phyloP scores from a whole-genome alignment of 192 early-diverging fungal genomes.

The Pilobolus umbonatus region DNA sequence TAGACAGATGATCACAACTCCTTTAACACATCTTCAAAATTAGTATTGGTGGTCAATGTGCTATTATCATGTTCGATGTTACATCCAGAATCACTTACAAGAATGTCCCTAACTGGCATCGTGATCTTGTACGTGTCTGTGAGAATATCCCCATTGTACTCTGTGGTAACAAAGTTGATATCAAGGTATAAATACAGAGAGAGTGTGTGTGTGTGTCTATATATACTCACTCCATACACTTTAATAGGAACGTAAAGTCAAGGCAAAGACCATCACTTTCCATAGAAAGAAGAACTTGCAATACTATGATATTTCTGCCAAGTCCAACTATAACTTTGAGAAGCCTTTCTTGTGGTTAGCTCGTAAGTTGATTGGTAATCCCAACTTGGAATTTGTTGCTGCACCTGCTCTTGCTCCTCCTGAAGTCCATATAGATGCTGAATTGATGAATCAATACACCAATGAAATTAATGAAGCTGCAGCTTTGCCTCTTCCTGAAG shows the following conservation, averaged over 20 bases:
- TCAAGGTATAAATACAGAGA: slow-evolving; percentile 63
- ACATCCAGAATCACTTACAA: slow-evolving; percentile 99
- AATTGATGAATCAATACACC: slow-evolving; percentile 74
- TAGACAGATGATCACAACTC: not conserved
- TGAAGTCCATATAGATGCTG: slow-evolving; percentile 81
- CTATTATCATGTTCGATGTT: slow-evolving; percentile 99
- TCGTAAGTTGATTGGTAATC: slow-evolving; percentile 93
- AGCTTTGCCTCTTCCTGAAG: slow-evolving; percentile 81
- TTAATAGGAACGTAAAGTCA: slow-evolving; percentile 91
- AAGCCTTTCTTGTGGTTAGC: slow-evolving; percentile 99
- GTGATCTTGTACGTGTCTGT: slow-evolving; percentile 98
- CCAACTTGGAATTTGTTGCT: slow-evolving; percentile 94
- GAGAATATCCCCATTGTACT: slow-evolving; percentile 99
- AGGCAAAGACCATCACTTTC: slow-evolving; percentile 99
- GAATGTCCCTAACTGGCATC: slow-evolving; percentile 99
- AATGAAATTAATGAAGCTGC: slow-evolving; percentile 75
- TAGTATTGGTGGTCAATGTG: slow-evolving; percentile 97
- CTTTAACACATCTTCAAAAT: not conserved
- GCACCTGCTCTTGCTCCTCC: slow-evolving; percentile 96
- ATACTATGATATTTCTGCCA: slow-evolving; percentile 99
- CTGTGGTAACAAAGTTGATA: slow-evolving; percentile 99
- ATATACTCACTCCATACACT: slow-evolving; percentile 16
- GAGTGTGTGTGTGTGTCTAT: not conserved
- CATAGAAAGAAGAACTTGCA: slow-evolving; percentile 99
- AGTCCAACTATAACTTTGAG: slow-evolving; percentile 99